Base-by-base conservation (phyloP, 768 basidiomycete genomes). In the Cystobasidium onofrii region DNA sequence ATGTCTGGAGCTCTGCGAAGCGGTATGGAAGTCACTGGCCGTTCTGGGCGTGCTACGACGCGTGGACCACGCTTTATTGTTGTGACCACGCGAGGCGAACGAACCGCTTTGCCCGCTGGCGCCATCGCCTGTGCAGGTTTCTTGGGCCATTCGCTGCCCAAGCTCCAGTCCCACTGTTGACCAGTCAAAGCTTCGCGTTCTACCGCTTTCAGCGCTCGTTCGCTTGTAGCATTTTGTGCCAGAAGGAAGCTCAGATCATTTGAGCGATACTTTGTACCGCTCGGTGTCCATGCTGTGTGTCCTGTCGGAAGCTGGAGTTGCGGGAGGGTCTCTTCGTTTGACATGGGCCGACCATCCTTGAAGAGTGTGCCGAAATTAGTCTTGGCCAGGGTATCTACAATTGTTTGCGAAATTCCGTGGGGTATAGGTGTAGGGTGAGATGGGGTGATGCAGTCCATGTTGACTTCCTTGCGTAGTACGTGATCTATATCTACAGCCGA, bases 371-470 rank as follows among this genome's bases (percentile, higher is more conserved):
- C 91, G 1, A 86, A 86, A 55, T 85, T 83, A 2, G 92, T 95
- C 80, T 85, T 86, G 31, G 82, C 83, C 34, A 98, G 83, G 15
- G 90, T 82, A 46, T 84, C 77, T 12, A 78, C 76, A 75, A 99
- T 93, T 79, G 88, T 86, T 75, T 96, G 80, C 63, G 87, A 89
- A 82, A 96, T 90, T n/a, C 95, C 96, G 0, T 91, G 85, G 0
- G 90, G 86, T 71, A 98, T 92, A 0, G 89, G 85, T 23, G 80
- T 80, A 20, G 90, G 90, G 75, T 97, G 91, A 7, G 91, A 94
- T 0, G 95, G 95, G 9, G 96, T 99, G 39, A 91, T 86, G 77
- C 95, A 99, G 0, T 91, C 84, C 90, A 98, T 92, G 79, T 93
- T 90, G 29, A 93, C 92, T 82, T 98, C 95, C 81, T 99, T 99